phyloP scores from a whole-genome alignment of 176 grass and related monocot genomes.

The Musa itinerans region DNA sequence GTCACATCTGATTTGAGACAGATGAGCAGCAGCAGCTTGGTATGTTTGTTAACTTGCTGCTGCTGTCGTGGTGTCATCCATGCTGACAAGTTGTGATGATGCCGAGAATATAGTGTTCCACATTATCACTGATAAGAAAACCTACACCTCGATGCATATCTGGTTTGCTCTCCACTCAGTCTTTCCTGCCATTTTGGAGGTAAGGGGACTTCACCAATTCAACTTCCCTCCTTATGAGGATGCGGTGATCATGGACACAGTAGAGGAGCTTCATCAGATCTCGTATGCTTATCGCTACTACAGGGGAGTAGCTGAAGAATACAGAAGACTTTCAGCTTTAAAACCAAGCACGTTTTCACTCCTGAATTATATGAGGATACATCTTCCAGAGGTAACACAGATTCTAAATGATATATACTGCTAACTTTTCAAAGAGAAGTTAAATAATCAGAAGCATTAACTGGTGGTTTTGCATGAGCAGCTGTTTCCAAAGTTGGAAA shows the following conservation, averaged over 20 bases:
- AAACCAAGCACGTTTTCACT: slow-evolving; percentile 63
- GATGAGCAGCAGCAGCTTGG: background rate
- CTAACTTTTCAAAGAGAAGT: background rate
- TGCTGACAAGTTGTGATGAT: slow-evolving; percentile 35
- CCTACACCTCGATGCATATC: slow-evolving; percentile 70
- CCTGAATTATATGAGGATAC: slow-evolving; percentile 83
- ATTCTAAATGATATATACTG: background rate
- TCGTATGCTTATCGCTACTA: slow-evolving; percentile 23
- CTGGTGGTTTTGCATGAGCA: slow-evolving; percentile 23
- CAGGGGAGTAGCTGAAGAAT: slow-evolving; percentile 25
- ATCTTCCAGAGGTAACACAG: slow-evolving; percentile 76
- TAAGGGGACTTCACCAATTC: slow-evolving; percentile 84
- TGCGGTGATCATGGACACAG: slow-evolving; percentile 51
- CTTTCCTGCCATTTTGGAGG: slow-evolving; percentile 59
- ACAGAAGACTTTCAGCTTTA: slow-evolving; percentile 40
- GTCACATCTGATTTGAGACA: background rate
- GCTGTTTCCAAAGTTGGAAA: slow-evolving; percentile 74
- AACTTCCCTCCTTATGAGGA: slow-evolving; percentile 41
- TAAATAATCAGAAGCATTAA: background rate
- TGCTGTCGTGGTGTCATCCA: slow-evolving; percentile 53
- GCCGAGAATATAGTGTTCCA: slow-evolving; percentile 74
- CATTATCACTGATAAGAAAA: slow-evolving; percentile 89
- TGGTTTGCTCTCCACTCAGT: slow-evolving; percentile 79
- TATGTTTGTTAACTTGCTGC: slow-evolving; percentile 36
- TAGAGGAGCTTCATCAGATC: slow-evolving; percentile 52